These are phyloP conservation scores for Solanum medicagineum DNA, from an alignment of 257 asterid species.

Conservation along the genomic window DNA sequence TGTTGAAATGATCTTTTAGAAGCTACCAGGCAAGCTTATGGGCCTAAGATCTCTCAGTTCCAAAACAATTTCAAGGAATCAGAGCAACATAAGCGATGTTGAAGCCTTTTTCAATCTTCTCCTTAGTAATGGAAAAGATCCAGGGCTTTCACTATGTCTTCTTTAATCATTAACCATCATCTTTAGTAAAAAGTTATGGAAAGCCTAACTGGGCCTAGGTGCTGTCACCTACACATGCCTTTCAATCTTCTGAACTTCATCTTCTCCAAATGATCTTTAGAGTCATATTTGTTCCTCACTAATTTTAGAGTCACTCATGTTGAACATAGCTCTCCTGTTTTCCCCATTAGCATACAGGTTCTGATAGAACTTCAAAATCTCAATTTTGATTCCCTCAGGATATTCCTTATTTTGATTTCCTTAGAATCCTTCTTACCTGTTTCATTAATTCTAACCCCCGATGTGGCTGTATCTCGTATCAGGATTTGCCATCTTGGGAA, in stretches of 20 bases:
- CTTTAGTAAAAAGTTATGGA: background rate
- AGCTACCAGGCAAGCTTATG: background rate
- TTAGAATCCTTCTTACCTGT: background rate
- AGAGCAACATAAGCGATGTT: background rate
- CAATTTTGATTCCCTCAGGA: background rate
- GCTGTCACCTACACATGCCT: background rate
- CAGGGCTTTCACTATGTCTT: background rate
- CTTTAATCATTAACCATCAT: background rate
- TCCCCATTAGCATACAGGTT: background rate
- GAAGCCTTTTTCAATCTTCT: background rate
- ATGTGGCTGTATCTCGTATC: background rate
- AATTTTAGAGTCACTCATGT: background rate
- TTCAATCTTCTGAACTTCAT: background rate
- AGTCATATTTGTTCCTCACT: background rate
- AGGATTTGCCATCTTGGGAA: background rate
- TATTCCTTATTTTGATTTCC: background rate
- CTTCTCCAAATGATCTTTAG: background rate
- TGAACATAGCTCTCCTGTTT: background rate
- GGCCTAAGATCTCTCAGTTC: background rate
- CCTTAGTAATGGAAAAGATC: background rate
- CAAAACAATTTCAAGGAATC: background rate
- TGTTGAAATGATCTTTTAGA: background rate
- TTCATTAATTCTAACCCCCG: background rate
- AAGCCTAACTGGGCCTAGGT: background rate
- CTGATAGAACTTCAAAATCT: background rate